Evolutionary conservation across 371 early-diverging fungal species (phyloP).

Genomic region (Vairimorpha necatrix): DNA sequence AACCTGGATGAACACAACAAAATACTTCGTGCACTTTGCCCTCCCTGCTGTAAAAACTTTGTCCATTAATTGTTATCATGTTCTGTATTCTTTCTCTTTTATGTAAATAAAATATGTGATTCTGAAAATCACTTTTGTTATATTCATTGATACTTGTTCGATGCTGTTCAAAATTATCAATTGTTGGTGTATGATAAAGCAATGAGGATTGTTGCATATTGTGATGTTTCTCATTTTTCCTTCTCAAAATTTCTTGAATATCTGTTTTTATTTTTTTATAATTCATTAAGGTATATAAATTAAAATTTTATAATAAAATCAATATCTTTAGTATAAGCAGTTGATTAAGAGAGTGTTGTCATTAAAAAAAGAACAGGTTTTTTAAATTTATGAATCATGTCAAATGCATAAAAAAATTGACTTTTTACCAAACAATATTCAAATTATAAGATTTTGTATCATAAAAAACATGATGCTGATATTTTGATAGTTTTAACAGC

Average conservation of each 20-base stretch:
- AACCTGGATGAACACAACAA: background rate
- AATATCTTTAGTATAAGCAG: too few relatives aligned
- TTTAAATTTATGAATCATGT: too few relatives aligned
- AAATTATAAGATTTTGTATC: too few relatives aligned
- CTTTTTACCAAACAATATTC: too few relatives aligned
- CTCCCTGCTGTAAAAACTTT: background rate
- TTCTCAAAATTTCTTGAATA: background rate
- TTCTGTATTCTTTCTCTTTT: slow-evolving; percentile 4
- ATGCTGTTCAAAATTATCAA: background rate
- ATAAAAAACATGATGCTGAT: too few relatives aligned
- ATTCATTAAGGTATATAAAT: too few relatives aligned
- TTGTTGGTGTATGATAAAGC: background rate
- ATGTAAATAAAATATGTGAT: background rate
- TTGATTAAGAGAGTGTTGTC: too few relatives aligned
- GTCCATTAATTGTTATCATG: background rate
- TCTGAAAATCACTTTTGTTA: background rate
- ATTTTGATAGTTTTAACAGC: too few relatives aligned
- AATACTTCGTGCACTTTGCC: background rate
- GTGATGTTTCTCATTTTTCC: background rate
- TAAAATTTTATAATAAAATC: too few relatives aligned
- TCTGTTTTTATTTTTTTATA: background rate
- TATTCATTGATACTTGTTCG: background rate
- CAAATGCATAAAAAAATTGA: too few relatives aligned
- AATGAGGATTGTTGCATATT: background rate
- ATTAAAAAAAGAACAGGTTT: too few relatives aligned